Conservation (phyloP, 495 filamentous ascomycete genomes). For the Aspergillus indologenus region DNA sequence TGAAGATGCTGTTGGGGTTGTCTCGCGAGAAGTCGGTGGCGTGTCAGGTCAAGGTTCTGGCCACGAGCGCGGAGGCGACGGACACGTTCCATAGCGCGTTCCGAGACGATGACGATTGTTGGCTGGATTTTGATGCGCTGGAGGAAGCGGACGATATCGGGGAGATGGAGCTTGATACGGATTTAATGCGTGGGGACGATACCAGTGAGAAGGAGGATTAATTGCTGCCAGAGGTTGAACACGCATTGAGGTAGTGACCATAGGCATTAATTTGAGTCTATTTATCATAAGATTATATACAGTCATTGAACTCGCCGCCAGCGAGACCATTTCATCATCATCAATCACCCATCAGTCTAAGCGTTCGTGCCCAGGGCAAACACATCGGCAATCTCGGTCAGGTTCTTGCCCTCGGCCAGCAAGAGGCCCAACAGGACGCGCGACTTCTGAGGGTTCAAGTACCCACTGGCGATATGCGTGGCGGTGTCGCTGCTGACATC, state of each 20-base stretch:
- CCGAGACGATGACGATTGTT: neutral
- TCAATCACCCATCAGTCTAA: too few species aligned
- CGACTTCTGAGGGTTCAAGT: slow-evolving; percentile 30
- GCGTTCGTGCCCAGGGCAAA: slow-evolving; percentile 17
- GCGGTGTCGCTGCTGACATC: slow-evolving; percentile 27
- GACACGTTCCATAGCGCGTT: neutral
- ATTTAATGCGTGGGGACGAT: neutral
- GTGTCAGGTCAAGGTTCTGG: neutral
- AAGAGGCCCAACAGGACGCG: slow-evolving; percentile 29
- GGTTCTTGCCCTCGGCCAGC: slow-evolving; percentile 23
- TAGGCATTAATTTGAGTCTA: neutral
- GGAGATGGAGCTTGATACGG: neutral
- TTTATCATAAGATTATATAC: neutral
- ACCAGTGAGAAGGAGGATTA: neutral
- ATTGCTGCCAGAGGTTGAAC: neutral
- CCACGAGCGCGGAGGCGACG: neutral
- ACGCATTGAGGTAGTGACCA: too few species aligned
- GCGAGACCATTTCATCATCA: too few species aligned
- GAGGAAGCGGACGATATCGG: neutral
- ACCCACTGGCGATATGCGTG: slow-evolving; percentile 31
- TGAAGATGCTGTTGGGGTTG: neutral
- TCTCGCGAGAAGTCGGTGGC: neutral
- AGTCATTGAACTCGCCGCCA: neutral
- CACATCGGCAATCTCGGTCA: slow-evolving; percentile 22
- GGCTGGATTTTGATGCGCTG: neutral